These are phyloP conservation scores for Plectosphaerella sp. DNA, from an alignment of 2,329 filamentous ascomycete species.

Conservation along the genomic window DNA sequence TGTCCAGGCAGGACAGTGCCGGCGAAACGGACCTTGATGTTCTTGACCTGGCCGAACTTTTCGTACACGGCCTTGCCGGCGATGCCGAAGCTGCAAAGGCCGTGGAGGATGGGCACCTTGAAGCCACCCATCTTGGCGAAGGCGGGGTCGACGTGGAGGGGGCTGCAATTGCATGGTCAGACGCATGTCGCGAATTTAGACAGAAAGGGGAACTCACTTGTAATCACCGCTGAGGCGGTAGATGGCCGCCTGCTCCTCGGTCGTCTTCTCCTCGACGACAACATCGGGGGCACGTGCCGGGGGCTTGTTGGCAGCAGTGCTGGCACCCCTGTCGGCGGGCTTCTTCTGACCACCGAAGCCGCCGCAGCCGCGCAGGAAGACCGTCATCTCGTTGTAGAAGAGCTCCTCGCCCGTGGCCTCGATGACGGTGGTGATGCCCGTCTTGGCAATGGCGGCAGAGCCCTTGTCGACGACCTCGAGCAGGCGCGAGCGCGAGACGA, in stretches of 20 bases:
- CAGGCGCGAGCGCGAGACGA: constrained; percentile 72
- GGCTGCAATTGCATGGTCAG: constrained; percentile 36
- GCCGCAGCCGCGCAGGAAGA: constrained; percentile 87
- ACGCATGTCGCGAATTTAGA: neutral
- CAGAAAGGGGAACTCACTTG: constrained; percentile 48
- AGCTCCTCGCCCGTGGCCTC: constrained; percentile 81
- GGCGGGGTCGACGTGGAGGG: constrained; percentile 88
- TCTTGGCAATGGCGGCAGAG: constrained; percentile 77
- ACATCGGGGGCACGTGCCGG: constrained; percentile 75
- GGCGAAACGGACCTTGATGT: constrained; percentile 89
- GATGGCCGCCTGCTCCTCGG: constrained; percentile 84
- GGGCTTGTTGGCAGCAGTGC: constrained; percentile 73
- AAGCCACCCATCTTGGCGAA: constrained; percentile 97
- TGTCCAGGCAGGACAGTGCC: constrained; percentile 81
- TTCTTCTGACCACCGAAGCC: constrained; percentile 85
- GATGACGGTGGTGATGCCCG: constrained; percentile 76
- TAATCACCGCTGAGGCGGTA: constrained; percentile 93
- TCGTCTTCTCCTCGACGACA: constrained; percentile 80
- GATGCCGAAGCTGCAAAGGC: constrained; percentile 92
- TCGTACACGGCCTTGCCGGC: constrained; percentile 86
- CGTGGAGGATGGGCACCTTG: constrained; percentile 90
- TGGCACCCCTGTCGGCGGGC: constrained; percentile 70
- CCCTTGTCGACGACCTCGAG: constrained; percentile 97
- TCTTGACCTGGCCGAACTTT: constrained; percentile 78
- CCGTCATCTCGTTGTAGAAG: constrained; percentile 95